Evolutionary conservation across 495 filamentous ascomycete genomes (phyloP), one percentile per base, ranked within the genome.

Genomic region (Jackrogersella multiformis): DNA sequence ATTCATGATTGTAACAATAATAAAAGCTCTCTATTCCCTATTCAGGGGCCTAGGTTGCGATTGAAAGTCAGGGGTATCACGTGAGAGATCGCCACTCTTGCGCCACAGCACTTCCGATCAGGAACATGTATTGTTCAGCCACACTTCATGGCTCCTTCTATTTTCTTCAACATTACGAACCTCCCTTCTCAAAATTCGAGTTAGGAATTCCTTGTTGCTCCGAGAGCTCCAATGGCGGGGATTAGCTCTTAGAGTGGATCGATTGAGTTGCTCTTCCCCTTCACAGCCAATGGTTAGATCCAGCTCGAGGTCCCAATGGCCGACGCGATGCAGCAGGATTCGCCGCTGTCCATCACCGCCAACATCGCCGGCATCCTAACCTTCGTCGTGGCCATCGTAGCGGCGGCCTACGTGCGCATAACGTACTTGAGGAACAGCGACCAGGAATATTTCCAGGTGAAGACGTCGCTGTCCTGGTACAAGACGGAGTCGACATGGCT

Each of bases 361-460:
- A 74, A 61, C 62, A 60, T 81, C 39, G 61, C 74, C 20, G 76
- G 78, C 36, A 78, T 81, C 23, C 69, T 79, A 13, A 81, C 78
- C 39, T 76, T 81, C 26, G 51, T 78, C 16, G 67, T 71, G 16
- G 77, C 75, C 51, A 70, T 79, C 24, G 20, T 73, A 4, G 74
- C 76, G 28, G 73, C 74, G 0, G 48, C 55, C 8, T 78, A 75
- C 28, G 75, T 75, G 8, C 74, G 73, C 18, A 48, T 77, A 51
- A 74, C 54, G 6, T 77, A 76, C 39, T 61, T 78, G 15, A 71
- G 73, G 23, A 76, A 76, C 52, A 75, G 75, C 48, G 72, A 76
- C 62, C 49, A 57, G 1, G 77, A 80, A 56, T 78, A 75, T 30
- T 74, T 77, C 64, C 73, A 66, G 30, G 74, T 76, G 12, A 80